Conservation (phyloP, 2,329 filamentous ascomycete species). For the Metarhizium rileyi region DNA sequence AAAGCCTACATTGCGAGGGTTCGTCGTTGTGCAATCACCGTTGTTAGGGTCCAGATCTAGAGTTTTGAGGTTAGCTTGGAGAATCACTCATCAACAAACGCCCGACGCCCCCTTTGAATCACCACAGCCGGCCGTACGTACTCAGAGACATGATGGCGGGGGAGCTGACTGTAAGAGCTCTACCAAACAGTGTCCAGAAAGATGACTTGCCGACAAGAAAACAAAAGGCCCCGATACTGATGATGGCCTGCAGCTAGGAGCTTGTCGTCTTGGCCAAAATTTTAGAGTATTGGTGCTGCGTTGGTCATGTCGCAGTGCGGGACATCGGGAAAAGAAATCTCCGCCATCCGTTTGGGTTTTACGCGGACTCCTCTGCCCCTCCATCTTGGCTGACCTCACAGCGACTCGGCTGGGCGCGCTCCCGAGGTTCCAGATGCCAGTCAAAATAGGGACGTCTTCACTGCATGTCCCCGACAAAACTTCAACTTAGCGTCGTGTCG, state of each 20-base stretch:
- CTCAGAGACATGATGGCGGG: slow-evolving; percentile 29
- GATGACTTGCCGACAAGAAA: slow-evolving; percentile 7
- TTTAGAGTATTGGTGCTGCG: slow-evolving; percentile 12
- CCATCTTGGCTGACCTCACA: not conserved
- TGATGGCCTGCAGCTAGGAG: slow-evolving; percentile 21
- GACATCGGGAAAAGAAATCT: slow-evolving; percentile 21
- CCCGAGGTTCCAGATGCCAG: too few relatives aligned
- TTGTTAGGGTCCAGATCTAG: slow-evolving; percentile 76
- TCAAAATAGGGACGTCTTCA: too few relatives aligned
- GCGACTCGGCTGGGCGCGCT: too few relatives aligned
- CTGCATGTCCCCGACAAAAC: not conserved
- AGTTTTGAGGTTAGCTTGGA: slow-evolving; percentile 25
- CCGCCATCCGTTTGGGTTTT: slow-evolving; percentile 4
- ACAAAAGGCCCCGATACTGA: slow-evolving; percentile 15
- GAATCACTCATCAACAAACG: slow-evolving; percentile 15
- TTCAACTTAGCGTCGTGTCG: not conserved
- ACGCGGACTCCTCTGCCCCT: slow-evolving; percentile 1
- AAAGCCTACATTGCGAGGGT: not conserved
- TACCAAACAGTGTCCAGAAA: slow-evolving; percentile 6
- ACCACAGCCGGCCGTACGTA: slow-evolving; percentile 20
- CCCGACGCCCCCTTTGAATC: slow-evolving; percentile 9
- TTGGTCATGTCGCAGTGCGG: slow-evolving; percentile 14
- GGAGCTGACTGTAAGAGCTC: slow-evolving; percentile 17
- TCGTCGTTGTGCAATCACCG: slow-evolving; percentile 36
- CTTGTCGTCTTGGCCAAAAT: slow-evolving; percentile 21